Conservation (phyloP, 345 rosid species). For the Euphorbia peplus region DNA sequence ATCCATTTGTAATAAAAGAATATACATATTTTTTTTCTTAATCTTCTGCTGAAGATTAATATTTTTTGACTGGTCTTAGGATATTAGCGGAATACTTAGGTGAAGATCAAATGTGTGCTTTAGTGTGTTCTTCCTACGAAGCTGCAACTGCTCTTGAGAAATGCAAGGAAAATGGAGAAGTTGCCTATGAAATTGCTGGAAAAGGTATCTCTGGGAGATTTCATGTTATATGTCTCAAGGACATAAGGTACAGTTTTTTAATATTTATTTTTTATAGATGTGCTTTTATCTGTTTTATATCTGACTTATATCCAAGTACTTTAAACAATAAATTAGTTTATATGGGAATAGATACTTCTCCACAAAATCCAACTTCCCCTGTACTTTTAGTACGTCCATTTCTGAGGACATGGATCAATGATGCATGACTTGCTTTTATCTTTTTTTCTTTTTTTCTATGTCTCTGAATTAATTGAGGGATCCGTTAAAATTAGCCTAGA, state of each 20-base stretch:
- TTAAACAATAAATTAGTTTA: background rate
- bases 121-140: conserved; percentile 50
- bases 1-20: background rate
- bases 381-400: no score
- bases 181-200: conserved; percentile 32
- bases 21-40: no score
- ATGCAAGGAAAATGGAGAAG: conserved; percentile 31
- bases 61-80: conserved; percentile 26
- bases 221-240: conserved; percentile 48
- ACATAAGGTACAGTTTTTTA: conserved; percentile 42
- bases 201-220: conserved; percentile 42
- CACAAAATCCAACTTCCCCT: no score
- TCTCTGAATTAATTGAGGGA: no score
- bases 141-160: conserved; percentile 33
- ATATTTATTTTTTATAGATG: no score
- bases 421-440: no score
- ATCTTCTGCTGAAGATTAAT: background rate
- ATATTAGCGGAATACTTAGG: conserved; percentile 58
- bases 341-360: no score
- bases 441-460: no score
- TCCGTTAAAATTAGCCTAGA: no score
- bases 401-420: no score
- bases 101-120: conserved; percentile 61
- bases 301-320: background rate
- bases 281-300: background rate